These are phyloP conservation scores for Filobasidium floriforme DNA, from an alignment of 768 basidiomycete genomes.

Conservation along the genomic window DNA sequence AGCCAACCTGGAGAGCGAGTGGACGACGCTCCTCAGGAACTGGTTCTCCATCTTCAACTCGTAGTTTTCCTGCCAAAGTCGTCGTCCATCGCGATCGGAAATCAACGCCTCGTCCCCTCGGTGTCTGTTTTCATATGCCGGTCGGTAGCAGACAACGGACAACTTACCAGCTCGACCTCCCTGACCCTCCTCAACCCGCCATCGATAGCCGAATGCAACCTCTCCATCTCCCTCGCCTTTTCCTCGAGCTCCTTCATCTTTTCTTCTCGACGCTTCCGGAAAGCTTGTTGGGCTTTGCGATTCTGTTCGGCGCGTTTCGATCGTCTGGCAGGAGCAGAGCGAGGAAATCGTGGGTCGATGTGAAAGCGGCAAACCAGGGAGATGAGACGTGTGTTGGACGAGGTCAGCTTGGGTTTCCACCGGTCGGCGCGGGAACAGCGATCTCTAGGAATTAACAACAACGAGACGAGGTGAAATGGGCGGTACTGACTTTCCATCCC, in stretches of 20 bases:
- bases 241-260: conserved; percentile 35
- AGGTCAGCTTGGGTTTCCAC: too few species aligned
- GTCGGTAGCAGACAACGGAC: too few species aligned
- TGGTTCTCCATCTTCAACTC: conserved; percentile 7
- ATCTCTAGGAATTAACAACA: too few species aligned
- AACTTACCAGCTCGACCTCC: conserved; percentile 1
- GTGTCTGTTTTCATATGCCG: too few species aligned
- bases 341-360: too few species aligned
- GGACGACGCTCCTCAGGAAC: conserved; percentile 4
- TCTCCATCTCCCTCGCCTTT: conserved; percentile 6
- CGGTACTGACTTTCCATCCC: too few species aligned
- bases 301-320: conserved; percentile 85
- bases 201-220: background rate
- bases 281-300: conserved; percentile 85
- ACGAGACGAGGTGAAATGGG: too few species aligned
- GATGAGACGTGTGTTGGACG: too few species aligned
- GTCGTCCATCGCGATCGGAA: background rate
- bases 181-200: background rate
- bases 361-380: too few species aligned
- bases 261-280: conserved; percentile 72
- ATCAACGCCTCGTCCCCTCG: background rate
- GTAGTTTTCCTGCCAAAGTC: background rate
- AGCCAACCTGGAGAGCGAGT: background rate
- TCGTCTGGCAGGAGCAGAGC: conserved; percentile 9
- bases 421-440: too few species aligned